Percentiles rank a stretch among this genome's conserved stretches.
Evolutionary conservation across 148 eudicot genomes (phyloP).

Genomic region (Fagopyrum homotropicum): DNA sequence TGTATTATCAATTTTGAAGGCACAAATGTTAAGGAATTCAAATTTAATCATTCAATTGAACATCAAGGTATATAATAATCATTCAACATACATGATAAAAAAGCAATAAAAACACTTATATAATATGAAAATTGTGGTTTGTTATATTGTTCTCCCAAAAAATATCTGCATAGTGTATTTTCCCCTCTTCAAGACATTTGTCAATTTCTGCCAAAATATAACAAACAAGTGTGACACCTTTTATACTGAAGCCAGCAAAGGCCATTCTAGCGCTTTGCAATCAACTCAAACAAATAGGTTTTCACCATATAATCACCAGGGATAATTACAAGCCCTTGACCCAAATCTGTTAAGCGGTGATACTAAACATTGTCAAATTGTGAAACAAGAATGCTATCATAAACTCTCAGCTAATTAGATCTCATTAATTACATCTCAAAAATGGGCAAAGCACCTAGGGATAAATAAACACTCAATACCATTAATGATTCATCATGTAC

Average conservation of each 20-base stretch:
- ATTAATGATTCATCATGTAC: background rate
- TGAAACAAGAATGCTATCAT: background rate
- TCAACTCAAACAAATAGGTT: background rate
- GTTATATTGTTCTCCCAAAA: background rate
- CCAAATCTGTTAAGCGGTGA: background rate
- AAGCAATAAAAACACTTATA: background rate
- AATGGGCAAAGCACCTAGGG: background rate
- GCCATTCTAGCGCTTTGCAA: background rate
- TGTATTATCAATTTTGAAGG: background rate
- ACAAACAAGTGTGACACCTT: background rate
- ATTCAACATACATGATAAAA: background rate
- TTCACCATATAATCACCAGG: background rate
- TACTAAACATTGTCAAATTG: background rate
- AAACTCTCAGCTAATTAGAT: background rate
- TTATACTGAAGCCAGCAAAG: background rate
- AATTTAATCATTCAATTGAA: background rate
- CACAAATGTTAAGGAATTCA: background rate
- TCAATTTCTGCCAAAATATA: background rate
- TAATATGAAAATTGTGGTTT: background rate
- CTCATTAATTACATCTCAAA: background rate
- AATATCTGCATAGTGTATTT: background rate
- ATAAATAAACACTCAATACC: background rate
- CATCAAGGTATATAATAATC: background rate
- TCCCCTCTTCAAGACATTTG: background rate
- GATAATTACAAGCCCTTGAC: background rate